A percentile compares a stretch with the other conserved stretches of the same genome.
Evolutionary conservation across 2,329 filamentous ascomycete genomes (phyloP).

Genomic region (Aureobasidium uvarum): DNA sequence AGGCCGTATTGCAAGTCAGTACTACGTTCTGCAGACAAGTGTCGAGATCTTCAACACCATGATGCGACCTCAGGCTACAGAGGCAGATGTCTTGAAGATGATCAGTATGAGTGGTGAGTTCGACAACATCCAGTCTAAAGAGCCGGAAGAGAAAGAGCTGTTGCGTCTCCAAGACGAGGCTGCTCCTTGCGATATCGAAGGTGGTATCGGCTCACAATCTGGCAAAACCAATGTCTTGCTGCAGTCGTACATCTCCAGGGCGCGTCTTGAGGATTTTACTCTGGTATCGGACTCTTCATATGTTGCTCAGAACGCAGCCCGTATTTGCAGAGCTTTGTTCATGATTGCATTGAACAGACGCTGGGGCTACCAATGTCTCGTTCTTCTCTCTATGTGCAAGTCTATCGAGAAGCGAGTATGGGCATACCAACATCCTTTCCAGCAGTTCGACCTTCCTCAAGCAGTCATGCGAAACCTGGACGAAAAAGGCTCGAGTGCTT

Average conservation of each 20-base stretch:
- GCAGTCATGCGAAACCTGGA: slow-evolving; percentile 82
- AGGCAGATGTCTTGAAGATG: slow-evolving; percentile 93
- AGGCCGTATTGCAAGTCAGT: slow-evolving; percentile 94
- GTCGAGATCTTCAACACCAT: slow-evolving; percentile 94
- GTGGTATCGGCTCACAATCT: slow-evolving; percentile 65
- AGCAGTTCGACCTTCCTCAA: slow-evolving; percentile 88
- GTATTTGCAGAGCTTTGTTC: slow-evolving; percentile 92
- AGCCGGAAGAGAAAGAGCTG: slow-evolving; percentile 88
- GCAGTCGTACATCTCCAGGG: slow-evolving; percentile 88
- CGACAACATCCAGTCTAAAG: slow-evolving; percentile 90
- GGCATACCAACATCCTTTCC: slow-evolving; percentile 91
- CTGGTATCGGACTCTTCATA: slow-evolving; percentile 90
- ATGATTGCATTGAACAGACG: slow-evolving; percentile 95
- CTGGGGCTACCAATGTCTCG: slow-evolving; percentile 94
- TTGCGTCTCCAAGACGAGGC: slow-evolving; percentile 66
- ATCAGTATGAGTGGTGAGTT: slow-evolving; percentile 98
- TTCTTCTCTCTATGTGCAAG: slow-evolving; percentile 87
- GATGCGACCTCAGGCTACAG: slow-evolving; percentile 82
- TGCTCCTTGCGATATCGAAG: slow-evolving; percentile 75
- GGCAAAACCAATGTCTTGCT: slow-evolving; percentile 94
- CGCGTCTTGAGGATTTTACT: slow-evolving; percentile 88
- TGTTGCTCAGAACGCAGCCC: slow-evolving; percentile 89
- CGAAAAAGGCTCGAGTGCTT: slow-evolving; percentile 67
- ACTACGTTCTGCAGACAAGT: slow-evolving; percentile 89
- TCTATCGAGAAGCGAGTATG: slow-evolving; percentile 96